Conservation (phyloP, 768 basidiomycete genomes). For the Macrolepiota fuliginosa region DNA sequence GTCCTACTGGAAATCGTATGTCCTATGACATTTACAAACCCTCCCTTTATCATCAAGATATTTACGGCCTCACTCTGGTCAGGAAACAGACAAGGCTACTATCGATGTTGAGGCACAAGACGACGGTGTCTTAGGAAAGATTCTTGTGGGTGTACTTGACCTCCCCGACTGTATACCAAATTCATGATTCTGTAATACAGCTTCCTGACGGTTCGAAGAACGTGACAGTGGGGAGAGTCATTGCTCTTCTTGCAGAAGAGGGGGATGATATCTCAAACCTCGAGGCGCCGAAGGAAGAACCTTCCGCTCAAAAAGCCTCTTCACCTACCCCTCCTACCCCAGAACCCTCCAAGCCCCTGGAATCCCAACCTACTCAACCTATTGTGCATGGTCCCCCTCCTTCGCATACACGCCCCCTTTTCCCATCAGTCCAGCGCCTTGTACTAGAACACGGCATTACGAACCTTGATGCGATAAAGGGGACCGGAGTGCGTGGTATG, state of each 20-base stretch:
- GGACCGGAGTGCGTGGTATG: constrained; percentile 90
- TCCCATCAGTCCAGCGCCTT: constrained; percentile 88
- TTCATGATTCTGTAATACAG: constrained; percentile 14
- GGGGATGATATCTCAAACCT: constrained; percentile 93
- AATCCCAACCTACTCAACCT: constrained; percentile 27
- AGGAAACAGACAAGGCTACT: constrained; percentile 95
- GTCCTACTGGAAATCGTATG: constrained; percentile 87
- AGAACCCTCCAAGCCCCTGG: constrained; percentile 23
- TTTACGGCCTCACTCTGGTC: constrained; percentile 12
- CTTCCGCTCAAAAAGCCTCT: constrained; percentile 19
- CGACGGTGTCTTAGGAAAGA: constrained; percentile 92
- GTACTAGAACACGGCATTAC: constrained; percentile 62
- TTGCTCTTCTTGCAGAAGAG: constrained; percentile 92
- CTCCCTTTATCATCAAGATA: constrained; percentile 2
- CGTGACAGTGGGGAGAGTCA: constrained; percentile 82
- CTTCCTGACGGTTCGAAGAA: constrained; percentile 75
- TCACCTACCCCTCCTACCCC: constrained; percentile 29
- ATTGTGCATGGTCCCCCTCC: constrained; percentile 28
- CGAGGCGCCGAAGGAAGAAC: constrained; percentile 53
- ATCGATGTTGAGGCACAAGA: constrained; percentile 99
- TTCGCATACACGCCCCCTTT: constrained; percentile 68
- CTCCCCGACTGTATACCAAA: neutral
- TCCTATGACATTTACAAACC: constrained; percentile 15
- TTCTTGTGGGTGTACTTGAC: constrained; percentile 58
- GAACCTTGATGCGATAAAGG: constrained; percentile 69